A percentile compares a stretch with the other conserved stretches of the same genome.
These are phyloP conservation scores for Epithele typhae DNA, from an alignment of 768 basidiomycete species.

Conservation along the genomic window DNA sequence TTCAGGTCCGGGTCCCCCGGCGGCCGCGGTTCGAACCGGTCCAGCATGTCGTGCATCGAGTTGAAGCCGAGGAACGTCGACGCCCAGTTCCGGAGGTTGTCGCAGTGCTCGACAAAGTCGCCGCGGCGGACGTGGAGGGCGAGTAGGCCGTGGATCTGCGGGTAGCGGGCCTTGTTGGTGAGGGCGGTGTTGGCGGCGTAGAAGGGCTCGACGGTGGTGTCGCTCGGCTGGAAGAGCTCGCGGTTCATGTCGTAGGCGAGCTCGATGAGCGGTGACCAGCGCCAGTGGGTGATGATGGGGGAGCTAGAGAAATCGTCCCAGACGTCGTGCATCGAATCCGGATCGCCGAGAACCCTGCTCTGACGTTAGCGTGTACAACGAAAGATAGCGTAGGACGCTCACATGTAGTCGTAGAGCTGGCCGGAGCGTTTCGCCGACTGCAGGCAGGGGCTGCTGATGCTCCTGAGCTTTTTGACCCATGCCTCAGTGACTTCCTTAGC, in stretches of 20 bases:
- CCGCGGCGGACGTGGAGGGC: constrained; percentile 56
- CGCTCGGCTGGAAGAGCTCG: constrained; percentile 31
- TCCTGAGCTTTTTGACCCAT: constrained; percentile 43
- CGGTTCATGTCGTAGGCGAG: constrained; percentile 43
- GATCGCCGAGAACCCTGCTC: constrained; percentile 45
- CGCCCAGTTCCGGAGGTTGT: constrained; percentile 34
- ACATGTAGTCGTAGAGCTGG: constrained; percentile 44
- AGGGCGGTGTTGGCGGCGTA: constrained; percentile 1
- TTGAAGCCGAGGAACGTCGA: constrained; percentile 50
- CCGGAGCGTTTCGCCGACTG: constrained; percentile 33
- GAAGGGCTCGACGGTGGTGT: not conserved
- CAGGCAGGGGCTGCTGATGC: constrained; percentile 40
- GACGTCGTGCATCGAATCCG: constrained; percentile 36
- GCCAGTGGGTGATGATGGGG: constrained; percentile 42
- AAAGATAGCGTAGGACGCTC: not conserved
- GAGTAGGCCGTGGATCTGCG: constrained; percentile 45
- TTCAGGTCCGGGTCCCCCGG: constrained; percentile 13
- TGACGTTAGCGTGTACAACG: not conserved
- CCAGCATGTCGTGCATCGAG: constrained; percentile 46
- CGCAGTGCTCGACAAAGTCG: constrained; percentile 49
- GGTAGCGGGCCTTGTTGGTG: constrained; percentile 15
- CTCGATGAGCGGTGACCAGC: constrained; percentile 60
- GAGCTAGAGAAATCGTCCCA: constrained; percentile 46
- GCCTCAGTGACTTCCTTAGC: constrained; percentile 35
- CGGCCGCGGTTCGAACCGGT: constrained; percentile 35